Evolutionary conservation across 2,329 filamentous ascomycete genomes (phyloP).

Genomic region (Ceratocystis lukuohia): DNA sequence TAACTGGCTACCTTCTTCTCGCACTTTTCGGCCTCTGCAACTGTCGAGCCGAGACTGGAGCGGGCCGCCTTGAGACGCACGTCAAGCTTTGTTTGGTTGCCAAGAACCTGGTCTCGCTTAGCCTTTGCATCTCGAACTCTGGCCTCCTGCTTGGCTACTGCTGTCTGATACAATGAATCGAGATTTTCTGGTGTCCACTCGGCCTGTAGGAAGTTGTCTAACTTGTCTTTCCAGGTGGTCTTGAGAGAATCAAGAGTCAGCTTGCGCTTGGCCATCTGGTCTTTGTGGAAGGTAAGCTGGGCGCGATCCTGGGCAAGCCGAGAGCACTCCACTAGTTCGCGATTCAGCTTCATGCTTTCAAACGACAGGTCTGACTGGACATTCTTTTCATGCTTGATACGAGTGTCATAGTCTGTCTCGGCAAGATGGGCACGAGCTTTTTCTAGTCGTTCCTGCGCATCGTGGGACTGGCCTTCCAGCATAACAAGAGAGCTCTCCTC

Average conservation of each 20-base stretch:
- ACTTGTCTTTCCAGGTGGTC: constrained; percentile 57
- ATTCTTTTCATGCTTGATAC: constrained; percentile 52
- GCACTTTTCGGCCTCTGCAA: constrained; percentile 47
- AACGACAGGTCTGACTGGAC: constrained; percentile 57
- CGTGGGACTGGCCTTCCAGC: constrained; percentile 59
- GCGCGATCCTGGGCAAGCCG: constrained; percentile 70
- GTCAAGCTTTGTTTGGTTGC: constrained; percentile 64
- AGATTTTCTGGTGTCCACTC: constrained; percentile 58
- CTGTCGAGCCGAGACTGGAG: constrained; percentile 50
- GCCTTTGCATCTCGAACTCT: constrained; percentile 52
- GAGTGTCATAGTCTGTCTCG: constrained; percentile 53
- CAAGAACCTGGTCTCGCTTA: constrained; percentile 54
- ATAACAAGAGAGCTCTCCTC: constrained; percentile 76
- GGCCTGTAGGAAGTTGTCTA: constrained; percentile 48
- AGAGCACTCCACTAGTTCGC: constrained; percentile 74
- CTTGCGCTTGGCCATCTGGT: constrained; percentile 61
- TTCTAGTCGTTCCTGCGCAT: constrained; percentile 50
- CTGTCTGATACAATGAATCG: constrained; percentile 55
- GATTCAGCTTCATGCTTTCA: constrained; percentile 55
- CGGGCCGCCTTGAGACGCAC: constrained; percentile 54
- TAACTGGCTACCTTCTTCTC: constrained; percentile 42
- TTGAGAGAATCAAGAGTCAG: constrained; percentile 64
- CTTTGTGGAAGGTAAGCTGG: constrained; percentile 68
- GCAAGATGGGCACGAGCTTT: constrained; percentile 51
- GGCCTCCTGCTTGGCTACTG: constrained; percentile 43